A percentile compares a stretch with the other conserved stretches of the same genome.
Conservation (phyloP, 192 early-diverging fungal genomes). For the Podila horticola region DNA sequence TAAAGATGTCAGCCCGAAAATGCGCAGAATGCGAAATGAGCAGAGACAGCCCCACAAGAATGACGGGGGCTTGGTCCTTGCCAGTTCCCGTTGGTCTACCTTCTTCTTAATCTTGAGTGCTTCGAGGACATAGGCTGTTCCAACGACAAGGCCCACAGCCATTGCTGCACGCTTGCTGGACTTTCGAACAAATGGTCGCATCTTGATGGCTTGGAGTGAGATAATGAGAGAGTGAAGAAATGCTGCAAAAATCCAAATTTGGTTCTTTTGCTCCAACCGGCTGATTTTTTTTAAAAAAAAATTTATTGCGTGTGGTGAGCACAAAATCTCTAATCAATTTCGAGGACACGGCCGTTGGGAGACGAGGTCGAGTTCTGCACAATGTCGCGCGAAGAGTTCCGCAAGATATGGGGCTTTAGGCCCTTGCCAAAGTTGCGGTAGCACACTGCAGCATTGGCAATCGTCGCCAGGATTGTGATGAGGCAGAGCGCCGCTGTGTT, state of each 20-base stretch:
- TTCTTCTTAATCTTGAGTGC: constrained; percentile 55
- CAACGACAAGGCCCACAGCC: constrained; percentile 34
- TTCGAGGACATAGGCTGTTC: constrained; percentile 42
- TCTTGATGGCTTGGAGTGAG: not conserved
- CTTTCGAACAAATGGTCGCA: constrained; percentile 47
- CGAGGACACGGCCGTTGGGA: constrained; percentile 8
- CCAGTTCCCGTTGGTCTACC: constrained; percentile 4
- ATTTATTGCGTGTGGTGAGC: no score
- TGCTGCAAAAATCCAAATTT: not conserved
- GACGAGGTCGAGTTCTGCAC: constrained; percentile 3
- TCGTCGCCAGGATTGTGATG: constrained; percentile 56
- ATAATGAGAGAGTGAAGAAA: not conserved
- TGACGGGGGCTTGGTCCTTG: no score
- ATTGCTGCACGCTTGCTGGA: constrained; percentile 46
- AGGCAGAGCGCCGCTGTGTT: constrained; percentile 56
- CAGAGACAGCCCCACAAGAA: not conserved
- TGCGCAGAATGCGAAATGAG: not conserved
- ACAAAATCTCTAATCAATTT: constrained; percentile 35
- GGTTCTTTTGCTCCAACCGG: no score
- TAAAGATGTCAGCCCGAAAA: not conserved
- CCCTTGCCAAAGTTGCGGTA: constrained; percentile 69
- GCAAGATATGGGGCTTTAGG: constrained; percentile 56
- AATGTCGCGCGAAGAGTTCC: constrained; percentile 1
- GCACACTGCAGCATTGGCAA: constrained; percentile 57
- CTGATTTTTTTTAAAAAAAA: no score